These are phyloP conservation scores for Mollisiaceae sp. DNA, from an alignment of 2,329 filamentous ascomycete genomes.

Conservation along the genomic window DNA sequence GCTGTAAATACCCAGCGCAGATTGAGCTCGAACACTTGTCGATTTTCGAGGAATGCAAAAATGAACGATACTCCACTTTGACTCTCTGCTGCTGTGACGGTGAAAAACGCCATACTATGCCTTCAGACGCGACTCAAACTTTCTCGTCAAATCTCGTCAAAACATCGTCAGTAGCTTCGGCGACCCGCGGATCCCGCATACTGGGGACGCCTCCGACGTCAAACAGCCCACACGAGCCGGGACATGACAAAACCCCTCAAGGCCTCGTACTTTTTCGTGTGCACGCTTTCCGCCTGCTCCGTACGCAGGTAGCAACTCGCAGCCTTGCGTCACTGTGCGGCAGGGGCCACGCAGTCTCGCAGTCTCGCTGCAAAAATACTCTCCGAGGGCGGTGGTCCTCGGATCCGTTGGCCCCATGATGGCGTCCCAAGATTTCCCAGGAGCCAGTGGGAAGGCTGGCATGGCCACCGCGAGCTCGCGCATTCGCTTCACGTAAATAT, in stretches of 20 bases:
- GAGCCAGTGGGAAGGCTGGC: not conserved
- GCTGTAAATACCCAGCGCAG: constrained; percentile 38
- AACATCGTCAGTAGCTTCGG: not conserved
- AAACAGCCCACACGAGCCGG: not conserved
- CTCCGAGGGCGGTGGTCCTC: not conserved
- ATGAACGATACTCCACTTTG: not conserved
- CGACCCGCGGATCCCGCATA: not conserved
- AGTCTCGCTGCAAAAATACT: not conserved
- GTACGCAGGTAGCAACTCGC: constrained; percentile 7
- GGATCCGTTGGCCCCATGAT: not conserved
- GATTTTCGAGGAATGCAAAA: constrained; percentile 4
- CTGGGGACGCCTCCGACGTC: not conserved
- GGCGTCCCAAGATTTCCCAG: not conserved
- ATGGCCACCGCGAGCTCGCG: not conserved
- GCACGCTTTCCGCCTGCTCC: constrained; percentile 1
- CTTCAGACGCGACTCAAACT: not conserved
- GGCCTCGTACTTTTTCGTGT: not conserved
- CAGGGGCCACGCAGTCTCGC: constrained; percentile 6
- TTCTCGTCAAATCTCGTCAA: not conserved
- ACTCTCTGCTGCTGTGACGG: not conserved
- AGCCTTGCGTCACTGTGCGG: constrained; percentile 13
- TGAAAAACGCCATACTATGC: not conserved
- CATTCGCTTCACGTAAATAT: not conserved
- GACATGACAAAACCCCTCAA: not conserved
- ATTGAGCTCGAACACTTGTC: constrained; percentile 16